Percentiles rank a stretch among this genome's conserved stretches.
Evolutionary conservation across 768 basidiomycete species (phyloP).

Genomic region (Sporobolomyces roseus): DNA sequence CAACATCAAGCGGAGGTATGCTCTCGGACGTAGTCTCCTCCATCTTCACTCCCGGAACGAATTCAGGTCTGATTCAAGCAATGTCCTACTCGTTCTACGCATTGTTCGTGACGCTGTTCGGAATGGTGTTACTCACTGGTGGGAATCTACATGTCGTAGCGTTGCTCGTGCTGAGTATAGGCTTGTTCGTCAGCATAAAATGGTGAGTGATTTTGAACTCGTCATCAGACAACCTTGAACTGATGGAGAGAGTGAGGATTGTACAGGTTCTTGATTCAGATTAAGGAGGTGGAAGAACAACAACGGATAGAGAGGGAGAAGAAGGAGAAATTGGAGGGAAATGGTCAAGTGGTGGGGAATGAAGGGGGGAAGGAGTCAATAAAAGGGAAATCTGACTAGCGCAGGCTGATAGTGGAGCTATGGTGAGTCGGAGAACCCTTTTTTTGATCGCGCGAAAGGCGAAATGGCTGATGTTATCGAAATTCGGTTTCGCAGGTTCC

Average conservation of each 20-base stretch:
- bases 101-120: slow-evolving; percentile 38
- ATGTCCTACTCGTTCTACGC: slow-evolving; percentile 42
- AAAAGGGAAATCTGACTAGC: slow-evolving; percentile 15
- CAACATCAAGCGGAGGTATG: not conserved
- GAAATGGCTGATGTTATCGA: no score
- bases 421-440: no score
- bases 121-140: slow-evolving; percentile 26
- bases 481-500: no score
- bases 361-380: not conserved
- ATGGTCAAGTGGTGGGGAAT: not conserved
- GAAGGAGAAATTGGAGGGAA: slow-evolving; percentile 19
- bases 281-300: slow-evolving; percentile 30
- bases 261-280: slow-evolving; percentile 41
- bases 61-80: slow-evolving; percentile 35
- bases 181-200: slow-evolving; percentile 34
- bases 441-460: no score
- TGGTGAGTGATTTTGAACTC: no score
- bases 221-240: no score
- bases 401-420: not conserved
- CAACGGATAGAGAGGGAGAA: slow-evolving; percentile 19
- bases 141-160: slow-evolving; percentile 36
- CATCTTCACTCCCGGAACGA: slow-evolving; percentile 40
- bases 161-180: slow-evolving; percentile 27
- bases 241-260: not conserved
- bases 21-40: slow-evolving; percentile 30